Percentiles rank a stretch among this genome's conserved stretches.
Conservation (phyloP, 2,329 filamentous ascomycete species). For the Trichoderma aggressivum region DNA sequence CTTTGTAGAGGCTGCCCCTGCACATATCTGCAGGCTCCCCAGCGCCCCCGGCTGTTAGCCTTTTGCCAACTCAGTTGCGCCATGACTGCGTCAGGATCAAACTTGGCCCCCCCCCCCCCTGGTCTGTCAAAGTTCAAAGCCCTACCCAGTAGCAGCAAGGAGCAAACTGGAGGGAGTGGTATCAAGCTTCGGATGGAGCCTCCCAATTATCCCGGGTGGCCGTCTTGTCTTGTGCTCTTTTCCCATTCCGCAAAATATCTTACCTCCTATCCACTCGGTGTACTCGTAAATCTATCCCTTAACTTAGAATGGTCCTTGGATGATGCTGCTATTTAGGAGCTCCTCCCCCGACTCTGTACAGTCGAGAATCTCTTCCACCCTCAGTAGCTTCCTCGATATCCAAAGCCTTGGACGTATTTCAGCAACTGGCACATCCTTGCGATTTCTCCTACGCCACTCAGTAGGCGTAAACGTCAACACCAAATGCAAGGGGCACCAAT, state of each 20-base stretch:
- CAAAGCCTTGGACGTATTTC: neutral
- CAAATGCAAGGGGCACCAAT: neutral
- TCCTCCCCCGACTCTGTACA: neutral
- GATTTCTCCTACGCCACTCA: neutral
- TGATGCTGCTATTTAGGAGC: neutral
- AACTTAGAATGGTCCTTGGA: neutral
- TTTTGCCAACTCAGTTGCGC: neutral
- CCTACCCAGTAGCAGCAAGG: neutral
- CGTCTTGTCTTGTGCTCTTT: neutral
- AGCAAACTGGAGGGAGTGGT: neutral
- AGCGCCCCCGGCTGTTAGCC: neutral
- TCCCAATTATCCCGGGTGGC: neutral
- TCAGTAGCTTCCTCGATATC: neutral
- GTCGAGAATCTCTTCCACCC: neutral
- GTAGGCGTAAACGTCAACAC: neutral
- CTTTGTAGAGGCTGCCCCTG: neutral
- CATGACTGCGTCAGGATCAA: conserved; percentile 2
- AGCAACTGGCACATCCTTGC: neutral
- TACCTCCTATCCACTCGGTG: neutral
- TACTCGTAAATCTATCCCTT: neutral
- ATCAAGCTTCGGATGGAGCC: neutral
- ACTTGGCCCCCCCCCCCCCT: neutral
- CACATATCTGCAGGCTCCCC: neutral
- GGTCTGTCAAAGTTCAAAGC: neutral
- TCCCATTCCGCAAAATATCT: neutral